A percentile compares a stretch with the other conserved stretches of the same genome.
Conservation (phyloP, 495 filamentous ascomycete species). For the Cryomyces antarcticus region DNA sequence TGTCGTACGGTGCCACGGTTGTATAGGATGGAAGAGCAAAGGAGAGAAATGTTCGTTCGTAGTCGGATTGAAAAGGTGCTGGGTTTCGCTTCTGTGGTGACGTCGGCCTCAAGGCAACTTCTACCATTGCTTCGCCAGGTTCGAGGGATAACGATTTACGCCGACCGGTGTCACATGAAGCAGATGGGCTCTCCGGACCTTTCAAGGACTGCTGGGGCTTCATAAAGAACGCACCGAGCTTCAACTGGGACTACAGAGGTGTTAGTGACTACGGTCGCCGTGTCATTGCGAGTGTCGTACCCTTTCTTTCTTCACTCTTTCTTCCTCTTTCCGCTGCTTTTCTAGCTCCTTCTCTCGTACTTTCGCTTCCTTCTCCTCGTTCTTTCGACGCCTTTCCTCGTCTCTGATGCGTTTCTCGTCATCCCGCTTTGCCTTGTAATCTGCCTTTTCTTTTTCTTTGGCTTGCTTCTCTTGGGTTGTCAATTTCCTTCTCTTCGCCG, state of each 20-base stretch:
- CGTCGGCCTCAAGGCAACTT: slow-evolving; percentile 5
- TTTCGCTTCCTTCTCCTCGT: slow-evolving; percentile 26
- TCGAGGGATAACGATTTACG: slow-evolving; percentile 15
- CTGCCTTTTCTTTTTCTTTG: slow-evolving; percentile 21
- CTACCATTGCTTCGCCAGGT: slow-evolving; percentile 7
- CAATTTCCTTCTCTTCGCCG: slow-evolving; percentile 20
- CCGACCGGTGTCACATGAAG: background rate
- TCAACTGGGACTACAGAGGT: slow-evolving; percentile 4
- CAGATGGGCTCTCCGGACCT: background rate
- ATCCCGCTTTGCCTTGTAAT: slow-evolving; percentile 17
- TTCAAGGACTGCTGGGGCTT: slow-evolving; percentile 1
- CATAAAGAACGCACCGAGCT: slow-evolving; percentile 7
- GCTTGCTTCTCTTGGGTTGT: slow-evolving; percentile 22
- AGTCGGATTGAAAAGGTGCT: slow-evolving; percentile 27
- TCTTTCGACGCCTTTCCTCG: slow-evolving; percentile 18
- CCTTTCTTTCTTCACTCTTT: slow-evolving; percentile 48
- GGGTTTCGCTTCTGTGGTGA: slow-evolving; percentile 11
- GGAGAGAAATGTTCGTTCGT: slow-evolving; percentile 51
- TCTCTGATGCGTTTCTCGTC: slow-evolving; percentile 22
- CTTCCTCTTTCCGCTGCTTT: slow-evolving; percentile 40
- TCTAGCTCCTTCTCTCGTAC: slow-evolving; percentile 25
- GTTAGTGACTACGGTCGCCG: background rate
- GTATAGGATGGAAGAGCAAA: slow-evolving; percentile 12
- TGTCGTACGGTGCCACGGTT: slow-evolving; percentile 8
- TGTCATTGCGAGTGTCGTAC: slow-evolving; percentile 19